Evolutionary conservation across 176 grass and related monocot genomes (phyloP), one percentile per base, ranked within the genome.

Genomic region (Phoenix roebelenii): DNA sequence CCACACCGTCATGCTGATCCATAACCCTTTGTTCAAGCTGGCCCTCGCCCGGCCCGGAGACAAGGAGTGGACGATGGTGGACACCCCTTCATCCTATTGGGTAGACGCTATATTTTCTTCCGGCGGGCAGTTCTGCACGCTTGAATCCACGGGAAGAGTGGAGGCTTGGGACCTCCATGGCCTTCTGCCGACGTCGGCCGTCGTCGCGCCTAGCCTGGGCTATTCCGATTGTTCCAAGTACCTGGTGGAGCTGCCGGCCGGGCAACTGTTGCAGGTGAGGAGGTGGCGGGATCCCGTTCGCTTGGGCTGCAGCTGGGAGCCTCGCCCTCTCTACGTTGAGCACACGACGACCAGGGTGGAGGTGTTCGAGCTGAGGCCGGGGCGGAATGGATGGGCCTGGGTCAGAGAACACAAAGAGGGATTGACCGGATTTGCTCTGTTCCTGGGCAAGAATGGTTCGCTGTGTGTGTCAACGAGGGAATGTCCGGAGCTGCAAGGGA

Each of bases 211-310:
- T 58, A 75, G 79, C 49, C 15, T 25, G 60, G 73, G 76, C 63
- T 49, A 28, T 2, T 30, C 12, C 48, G 22, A 52, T 56, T 71
- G 80, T 77, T 64, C 18, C 18, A 80, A 17, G 25, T 84, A 84
- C 85, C 80, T 89, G n/a, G 80, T 84, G 56, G 80, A 84, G 66
- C 69, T 80, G 26, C 59, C 85, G 25, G 76, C 59, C 19, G 77
- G 80, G 5, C 56, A 35, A 2, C 73, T 89, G 1, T 49, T 83
- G 2, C 76, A 77, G 73, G 72, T 89, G 25, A 69, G 77, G 64
- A 59, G 80, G 9, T 23, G 64, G 64, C 68, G 56, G 15, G 28
- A 24, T 2, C 59, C 65, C 4, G 60, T 65, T 12, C 57, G 71
- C 56, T 29, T 55, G 68, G 23, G 48, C 17, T 72, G 18, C 79